These are phyloP conservation scores for Clavariopsis aquatica DNA, from an alignment of 495 filamentous ascomycete species.

Conservation along the genomic window DNA sequence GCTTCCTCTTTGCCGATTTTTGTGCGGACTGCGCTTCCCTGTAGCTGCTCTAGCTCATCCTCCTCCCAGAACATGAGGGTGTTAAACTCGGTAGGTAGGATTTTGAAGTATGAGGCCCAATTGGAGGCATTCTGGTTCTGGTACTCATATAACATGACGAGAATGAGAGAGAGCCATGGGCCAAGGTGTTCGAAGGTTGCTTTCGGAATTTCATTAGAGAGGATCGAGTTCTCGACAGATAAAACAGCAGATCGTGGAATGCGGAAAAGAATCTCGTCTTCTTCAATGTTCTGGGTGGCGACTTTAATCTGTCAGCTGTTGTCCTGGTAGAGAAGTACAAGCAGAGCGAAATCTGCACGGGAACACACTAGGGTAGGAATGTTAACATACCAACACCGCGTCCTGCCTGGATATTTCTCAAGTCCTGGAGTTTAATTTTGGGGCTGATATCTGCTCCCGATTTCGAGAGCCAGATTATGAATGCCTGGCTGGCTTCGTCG, in stretches of 20 bases:
- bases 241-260: constrained; percentile 61
- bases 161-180: constrained; percentile 67
- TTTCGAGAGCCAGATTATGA: constrained; percentile 57
- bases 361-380: background rate
- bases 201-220: constrained; percentile 30
- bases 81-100: constrained; percentile 77
- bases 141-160: constrained; percentile 80
- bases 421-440: constrained; percentile 58
- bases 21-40: constrained; percentile 71
- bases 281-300: constrained; percentile 57
- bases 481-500: constrained; percentile 43
- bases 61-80: constrained; percentile 90
- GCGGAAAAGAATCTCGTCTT: constrained; percentile 66
- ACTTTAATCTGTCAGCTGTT: constrained; percentile 47
- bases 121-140: constrained; percentile 58
- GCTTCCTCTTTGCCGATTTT: constrained; percentile 79
- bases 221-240: constrained; percentile 43
- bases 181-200: constrained; percentile 36
- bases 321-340: background rate
- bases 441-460: constrained; percentile 55
- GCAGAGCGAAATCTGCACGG: background rate
- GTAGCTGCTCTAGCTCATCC: constrained; percentile 69
- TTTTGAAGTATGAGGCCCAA: constrained; percentile 80
- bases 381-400: constrained; percentile 60
- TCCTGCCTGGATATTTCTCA: constrained; percentile 55